Evolutionary conservation across 202 grass and related monocot species (phyloP), one percentile per base, ranked within the genome.

Genomic region (Schoenoplectus triqueter): DNA sequence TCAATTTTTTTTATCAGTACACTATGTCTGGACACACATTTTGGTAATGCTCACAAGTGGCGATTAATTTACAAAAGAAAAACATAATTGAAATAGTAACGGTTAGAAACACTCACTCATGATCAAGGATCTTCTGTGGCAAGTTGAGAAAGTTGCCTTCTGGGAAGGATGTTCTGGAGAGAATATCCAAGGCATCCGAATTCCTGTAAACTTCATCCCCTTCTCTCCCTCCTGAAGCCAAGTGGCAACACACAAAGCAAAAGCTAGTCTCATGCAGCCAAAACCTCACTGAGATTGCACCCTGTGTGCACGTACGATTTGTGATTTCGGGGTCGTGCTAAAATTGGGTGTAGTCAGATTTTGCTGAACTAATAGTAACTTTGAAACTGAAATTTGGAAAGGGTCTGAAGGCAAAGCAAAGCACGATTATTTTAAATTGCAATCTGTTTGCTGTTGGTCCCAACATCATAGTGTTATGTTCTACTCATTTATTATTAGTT

Each of bases 241-340:
- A 88, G 87, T 97, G 95, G 78, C 95, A 97, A 76, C 95, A 93
- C 68, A 91, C 92, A 85, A 94, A 90, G 89, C 95, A 94, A 89
- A 97, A 93, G 84, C 92, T 97, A 3, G 95, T 97, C 77, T 91
- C 86, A 20, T 94, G 90, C 45, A 97, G 79, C 82, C 81, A 86
- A 74, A 97, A 89, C 52, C 92, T 73, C 11, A 94, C 89, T 72
- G 95, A 97, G 69, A 94, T 87, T 2, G 85, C 88, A 0, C 95
- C 95, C 94, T 95, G 82, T 52, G 10, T 10, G 52, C 21, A 42
- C 7, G 48, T 18, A 74, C 31, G 18, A 51, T 73, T 70, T 50
- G 70, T 51, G n/a, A 1, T 73, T 21, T 21, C 17, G 9, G 47
- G 31, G 2, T 67, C 31, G 2, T 67, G 31, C 9, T 3, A 10